phyloP scores from a whole-genome alignment of 495 filamentous ascomycete genomes.

The Podospora tetraspora region DNA sequence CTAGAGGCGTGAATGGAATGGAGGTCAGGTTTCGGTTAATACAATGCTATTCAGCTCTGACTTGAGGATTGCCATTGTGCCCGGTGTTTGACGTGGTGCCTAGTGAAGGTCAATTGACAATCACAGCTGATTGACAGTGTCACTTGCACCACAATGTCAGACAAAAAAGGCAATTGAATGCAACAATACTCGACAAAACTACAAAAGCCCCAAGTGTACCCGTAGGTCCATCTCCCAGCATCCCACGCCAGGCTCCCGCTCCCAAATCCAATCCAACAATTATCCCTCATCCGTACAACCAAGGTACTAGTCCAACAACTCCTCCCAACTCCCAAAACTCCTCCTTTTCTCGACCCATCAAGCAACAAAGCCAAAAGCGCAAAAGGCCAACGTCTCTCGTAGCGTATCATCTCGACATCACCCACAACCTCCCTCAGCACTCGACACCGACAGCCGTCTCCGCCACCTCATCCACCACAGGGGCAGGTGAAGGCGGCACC shows the following conservation, averaged over 20 bases:
- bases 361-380: not conserved
- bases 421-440: conserved; percentile 8
- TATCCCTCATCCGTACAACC: not conserved
- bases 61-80: not conserved
- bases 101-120: not conserved
- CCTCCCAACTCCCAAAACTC: not conserved
- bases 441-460: not conserved
- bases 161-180: not conserved
- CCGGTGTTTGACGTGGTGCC: not conserved
- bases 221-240: not conserved
- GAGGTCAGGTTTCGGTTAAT: not conserved
- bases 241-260: not conserved
- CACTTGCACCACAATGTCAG: not conserved
- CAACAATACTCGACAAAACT: not conserved
- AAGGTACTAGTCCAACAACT: not conserved
- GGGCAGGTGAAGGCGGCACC: conserved; percentile 21
- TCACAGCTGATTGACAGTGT: not conserved
- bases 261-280: not conserved
- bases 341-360: not conserved
- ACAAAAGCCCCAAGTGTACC: not conserved
- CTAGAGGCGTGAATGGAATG: not conserved
- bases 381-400: not conserved
- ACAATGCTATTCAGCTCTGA: not conserved
- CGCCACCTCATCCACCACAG: conserved; percentile 3
- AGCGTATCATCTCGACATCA: not conserved